Evolutionary conservation across 129 eudicot species (phyloP).

Genomic region (Sambucus nigra): DNA sequence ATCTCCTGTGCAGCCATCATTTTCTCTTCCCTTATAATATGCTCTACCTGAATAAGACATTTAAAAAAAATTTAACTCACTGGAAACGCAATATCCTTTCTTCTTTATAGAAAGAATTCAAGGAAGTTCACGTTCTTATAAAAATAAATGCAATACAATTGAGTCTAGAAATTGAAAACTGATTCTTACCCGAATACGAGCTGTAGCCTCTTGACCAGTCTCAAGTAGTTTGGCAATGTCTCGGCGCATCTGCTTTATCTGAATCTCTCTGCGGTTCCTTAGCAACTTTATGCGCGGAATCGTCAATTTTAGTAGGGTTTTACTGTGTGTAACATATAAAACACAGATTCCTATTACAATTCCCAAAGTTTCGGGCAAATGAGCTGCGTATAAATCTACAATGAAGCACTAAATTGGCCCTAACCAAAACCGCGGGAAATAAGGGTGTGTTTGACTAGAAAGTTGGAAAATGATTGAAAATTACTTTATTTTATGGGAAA

Average conservation of each 20-base stretch:
- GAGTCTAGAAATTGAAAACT: background rate
- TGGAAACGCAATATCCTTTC: background rate
- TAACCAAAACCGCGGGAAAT: no score
- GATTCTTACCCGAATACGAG: constrained; percentile 67
- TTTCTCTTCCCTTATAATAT: constrained; percentile 90
- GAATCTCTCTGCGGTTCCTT: constrained; percentile 90
- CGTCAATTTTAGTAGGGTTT: constrained; percentile 69
- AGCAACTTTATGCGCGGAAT: constrained; percentile 84
- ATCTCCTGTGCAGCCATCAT: constrained; percentile 99
- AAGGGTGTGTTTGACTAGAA: no score
- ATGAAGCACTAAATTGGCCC: background rate
- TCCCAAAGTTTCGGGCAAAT: background rate
- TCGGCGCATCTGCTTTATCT: constrained; percentile 86
- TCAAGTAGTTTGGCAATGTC: constrained; percentile 92
- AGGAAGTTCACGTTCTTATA: background rate
- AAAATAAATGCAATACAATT: background rate
- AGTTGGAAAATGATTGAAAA: no score
- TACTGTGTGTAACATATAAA: constrained; percentile 38
- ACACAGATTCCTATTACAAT: background rate
- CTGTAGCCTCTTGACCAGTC: constrained; percentile 99
- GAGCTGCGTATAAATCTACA: background rate
- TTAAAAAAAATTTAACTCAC: background rate
- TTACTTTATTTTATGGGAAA: background rate
- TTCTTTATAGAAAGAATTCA: background rate
- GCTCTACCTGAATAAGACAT: constrained; percentile 60